Conservation (phyloP, 179 eudicot species). For the Beta lomatogona region DNA sequence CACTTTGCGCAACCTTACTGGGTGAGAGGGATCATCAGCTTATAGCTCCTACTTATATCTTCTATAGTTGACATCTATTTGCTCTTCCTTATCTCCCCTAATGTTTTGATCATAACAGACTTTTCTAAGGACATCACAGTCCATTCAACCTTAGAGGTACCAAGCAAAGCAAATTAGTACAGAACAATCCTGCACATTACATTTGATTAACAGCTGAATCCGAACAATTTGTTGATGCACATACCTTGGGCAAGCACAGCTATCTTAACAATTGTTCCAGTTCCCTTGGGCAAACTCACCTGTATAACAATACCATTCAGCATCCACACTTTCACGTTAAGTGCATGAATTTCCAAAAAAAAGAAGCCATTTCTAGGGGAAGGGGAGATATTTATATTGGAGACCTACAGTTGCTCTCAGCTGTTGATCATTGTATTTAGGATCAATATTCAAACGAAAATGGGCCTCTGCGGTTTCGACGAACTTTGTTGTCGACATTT, state of each 20-base stretch:
- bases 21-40: not conserved
- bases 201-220: not conserved
- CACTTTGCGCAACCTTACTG: not conserved
- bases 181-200: not conserved
- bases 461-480: constrained; percentile 90
- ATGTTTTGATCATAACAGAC: not conserved
- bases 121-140: not conserved
- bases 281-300: constrained; percentile 98
- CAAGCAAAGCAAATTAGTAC: not conserved
- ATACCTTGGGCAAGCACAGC: constrained; percentile 98
- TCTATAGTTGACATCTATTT: not conserved
- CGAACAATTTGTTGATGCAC: not conserved
- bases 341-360: not conserved
- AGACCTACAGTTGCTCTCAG: constrained; percentile 93
- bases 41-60: not conserved
- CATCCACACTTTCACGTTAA: not conserved
- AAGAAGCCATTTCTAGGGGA: not conserved
- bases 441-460: constrained; percentile 96
- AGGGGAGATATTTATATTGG: not conserved
- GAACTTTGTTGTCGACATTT: constrained; percentile 75
- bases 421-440: constrained; percentile 97
- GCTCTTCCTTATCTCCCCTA: constrained; percentile 1
- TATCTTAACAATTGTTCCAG: constrained; percentile 84
- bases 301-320: constrained; percentile 28
- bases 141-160: not conserved